Base-by-base conservation (phyloP, 805 yeast genomes). In the Clavispora santaluciae region DNA sequence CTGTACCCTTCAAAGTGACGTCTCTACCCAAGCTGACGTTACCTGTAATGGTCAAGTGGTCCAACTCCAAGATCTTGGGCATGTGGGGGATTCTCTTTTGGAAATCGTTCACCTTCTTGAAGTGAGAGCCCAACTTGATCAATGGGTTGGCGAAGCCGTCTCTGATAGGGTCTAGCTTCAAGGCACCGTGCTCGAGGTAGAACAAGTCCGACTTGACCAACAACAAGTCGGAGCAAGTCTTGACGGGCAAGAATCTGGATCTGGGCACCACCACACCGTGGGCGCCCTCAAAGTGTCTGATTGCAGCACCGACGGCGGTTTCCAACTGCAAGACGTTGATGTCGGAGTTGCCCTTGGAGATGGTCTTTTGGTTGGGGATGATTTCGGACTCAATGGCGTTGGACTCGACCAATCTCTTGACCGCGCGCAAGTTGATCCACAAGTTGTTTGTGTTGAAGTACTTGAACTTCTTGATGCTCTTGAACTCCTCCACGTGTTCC, bases 221-320 rank as follows among this genome's bases (percentile, higher is more conserved):
- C 55, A 93, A 72, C 66, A 93, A 72, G 65, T 93, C 99, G 6
- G 97, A 89, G 66, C 93, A 88, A 15, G 99, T 93, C 75, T 93
- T 93, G 56, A 93, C 99, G 12, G 99, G 99, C 70, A 93, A 77
- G 78, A 93, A 93, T 63, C 99, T 83, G 31, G 96, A 79, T 73
- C 99, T 87, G 68, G 99, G 98, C 28, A 93, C 99, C 57, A 89
- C 95, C 55, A 93, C 95, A 70, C 99, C 99, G 58, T 88, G 96
- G 22, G 97, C 96, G 55, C 87, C 86, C 51, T 83, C 75, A 70
- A 93, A 93, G 69, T 90, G 91, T 70, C 95, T 86, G 62, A 93
- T 93, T 36, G 98, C 98, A 29, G 99, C 98, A 74, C 99, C 99
- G 55, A 88, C 96, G 22, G 99, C 99, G 38, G 99, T 93, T 75